Base-by-base conservation (phyloP, 305 asterid genomes). In the Striga hermonthica region DNA sequence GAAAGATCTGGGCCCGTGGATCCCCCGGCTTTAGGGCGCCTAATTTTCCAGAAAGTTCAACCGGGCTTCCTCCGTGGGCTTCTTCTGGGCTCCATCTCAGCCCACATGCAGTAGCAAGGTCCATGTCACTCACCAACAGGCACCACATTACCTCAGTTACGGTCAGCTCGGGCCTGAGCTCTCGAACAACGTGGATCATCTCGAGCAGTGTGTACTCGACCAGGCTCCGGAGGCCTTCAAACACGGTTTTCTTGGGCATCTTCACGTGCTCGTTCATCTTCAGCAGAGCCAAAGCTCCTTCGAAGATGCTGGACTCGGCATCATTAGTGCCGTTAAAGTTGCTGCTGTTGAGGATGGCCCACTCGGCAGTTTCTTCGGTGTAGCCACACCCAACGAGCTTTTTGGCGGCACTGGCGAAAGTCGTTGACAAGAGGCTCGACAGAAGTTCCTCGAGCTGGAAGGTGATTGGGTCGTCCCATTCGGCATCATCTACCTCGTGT, bases 61-160 rank as follows among this genome's bases (percentile, higher is more conserved):
- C 6, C 11, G 36, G 36, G 57, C 11, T 31, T 44, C n/a, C 16
- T 37, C 64, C 81, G 1, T 77, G 60, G 62, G 76, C 62, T 55
- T 79, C 80, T 5, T 72, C 31, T 52, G 69, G 68, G 31, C 73
- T 84, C 41, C 61, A 66, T 40, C 80, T 81, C 56, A 52, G 62
- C 7, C 72, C 71, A 36, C 95, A 87, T 8, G 90, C 93, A 49
- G 74, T 83, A 41, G 80, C 72, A 11, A 89, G 83, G 76, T 85
- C 86, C 55, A 84, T 68, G 74, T 89, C 98, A 15, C 80, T 75
- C 69, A 91, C 60, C 49, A 91, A 77, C 41, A 91, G 80, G 64
- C 73, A 68, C 96, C 96, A 89, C 93, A 85, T 82, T 38, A 91
- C 89, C 71, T 91, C 95, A 5, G 74, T 74, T 63, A 89, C 68